Evolutionary conservation across 148 eudicot species (phyloP).

Genomic region (Nepenthes mirabilis): DNA sequence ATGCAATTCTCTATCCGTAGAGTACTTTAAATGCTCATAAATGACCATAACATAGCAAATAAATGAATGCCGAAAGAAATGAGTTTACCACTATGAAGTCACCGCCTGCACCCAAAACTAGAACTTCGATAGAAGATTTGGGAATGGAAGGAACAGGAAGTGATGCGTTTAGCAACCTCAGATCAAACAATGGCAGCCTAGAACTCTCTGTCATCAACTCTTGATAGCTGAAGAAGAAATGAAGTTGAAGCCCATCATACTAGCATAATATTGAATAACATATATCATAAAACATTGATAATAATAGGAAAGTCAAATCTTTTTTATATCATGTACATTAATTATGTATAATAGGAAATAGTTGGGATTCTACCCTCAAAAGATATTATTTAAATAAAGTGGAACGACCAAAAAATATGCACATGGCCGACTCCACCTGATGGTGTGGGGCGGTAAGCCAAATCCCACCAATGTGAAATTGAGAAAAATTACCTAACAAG

Average conservation of each 20-base stretch:
- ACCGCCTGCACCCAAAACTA: slow-evolving; percentile 64
- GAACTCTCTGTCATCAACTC: slow-evolving; percentile 85
- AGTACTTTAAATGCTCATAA: neutral
- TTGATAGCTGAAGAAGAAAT: slow-evolving; percentile 46
- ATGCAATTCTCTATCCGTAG: too few species aligned
- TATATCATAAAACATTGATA: too few species aligned
- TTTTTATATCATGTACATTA: too few species aligned
- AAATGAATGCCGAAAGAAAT: neutral
- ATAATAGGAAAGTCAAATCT: too few species aligned
- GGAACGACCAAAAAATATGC: too few species aligned
- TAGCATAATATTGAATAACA: neutral
- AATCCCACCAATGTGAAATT: too few species aligned
- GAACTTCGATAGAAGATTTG: slow-evolving; percentile 37
- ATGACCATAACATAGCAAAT: neutral
- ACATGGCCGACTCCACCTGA: too few species aligned
- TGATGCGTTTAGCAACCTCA: slow-evolving; percentile 85
- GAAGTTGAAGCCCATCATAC: neutral
- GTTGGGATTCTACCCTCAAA: neutral
- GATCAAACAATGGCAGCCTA: slow-evolving; percentile 84
- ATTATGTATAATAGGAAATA: neutral
- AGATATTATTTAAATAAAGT: too few species aligned
- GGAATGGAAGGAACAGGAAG: slow-evolving; percentile 75
- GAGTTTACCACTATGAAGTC: slow-evolving; percentile 83
- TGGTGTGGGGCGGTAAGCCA: too few species aligned
- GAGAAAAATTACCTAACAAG: too few species aligned